A percentile compares a stretch with the other conserved stretches of the same genome.
Conservation (phyloP, 139 green algal genomes). For the Eudorina sp. region DNA sequence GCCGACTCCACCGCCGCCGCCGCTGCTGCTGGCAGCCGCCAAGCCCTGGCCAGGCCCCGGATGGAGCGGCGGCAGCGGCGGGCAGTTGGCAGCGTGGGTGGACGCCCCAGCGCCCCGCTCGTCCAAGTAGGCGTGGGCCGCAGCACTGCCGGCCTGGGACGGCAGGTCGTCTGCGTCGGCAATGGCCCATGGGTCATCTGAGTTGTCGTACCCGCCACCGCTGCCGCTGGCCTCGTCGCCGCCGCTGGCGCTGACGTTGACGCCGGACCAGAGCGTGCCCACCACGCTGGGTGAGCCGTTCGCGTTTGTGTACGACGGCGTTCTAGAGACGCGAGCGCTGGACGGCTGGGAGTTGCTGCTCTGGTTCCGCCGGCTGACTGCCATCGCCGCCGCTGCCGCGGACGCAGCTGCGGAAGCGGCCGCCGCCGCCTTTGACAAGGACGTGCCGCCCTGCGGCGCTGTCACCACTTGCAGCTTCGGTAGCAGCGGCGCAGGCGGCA, state of each 20-base stretch:
- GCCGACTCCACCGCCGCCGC: no score
- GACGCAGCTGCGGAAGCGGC: not conserved
- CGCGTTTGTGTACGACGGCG: not conserved
- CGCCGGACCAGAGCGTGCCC: no score
- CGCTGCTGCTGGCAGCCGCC: not conserved
- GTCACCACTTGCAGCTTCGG: not conserved
- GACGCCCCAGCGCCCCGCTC: not conserved
- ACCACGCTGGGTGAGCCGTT: not conserved
- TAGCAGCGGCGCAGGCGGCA: not conserved
- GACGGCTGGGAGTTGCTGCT: slow-evolving; percentile 5
- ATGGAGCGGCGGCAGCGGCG: slow-evolving; percentile 15
- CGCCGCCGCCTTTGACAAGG: not conserved
- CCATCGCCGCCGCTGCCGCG: not conserved
- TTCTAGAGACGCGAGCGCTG: not conserved
- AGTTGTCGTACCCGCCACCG: slow-evolving; percentile 2
- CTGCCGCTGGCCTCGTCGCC: not conserved
- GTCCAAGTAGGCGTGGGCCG: not conserved
- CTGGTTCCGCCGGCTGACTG: not conserved
- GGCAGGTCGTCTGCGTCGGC: not conserved
- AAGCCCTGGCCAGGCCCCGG: not conserved
- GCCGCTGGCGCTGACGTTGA: not conserved
- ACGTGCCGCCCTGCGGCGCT: not conserved
- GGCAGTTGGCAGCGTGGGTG: not conserved
- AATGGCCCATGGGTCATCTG: not conserved
- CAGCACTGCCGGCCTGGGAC: not conserved